These are phyloP conservation scores for Microascus cirrosus DNA, from an alignment of 2,329 filamentous ascomycete genomes.

Conservation along the genomic window DNA sequence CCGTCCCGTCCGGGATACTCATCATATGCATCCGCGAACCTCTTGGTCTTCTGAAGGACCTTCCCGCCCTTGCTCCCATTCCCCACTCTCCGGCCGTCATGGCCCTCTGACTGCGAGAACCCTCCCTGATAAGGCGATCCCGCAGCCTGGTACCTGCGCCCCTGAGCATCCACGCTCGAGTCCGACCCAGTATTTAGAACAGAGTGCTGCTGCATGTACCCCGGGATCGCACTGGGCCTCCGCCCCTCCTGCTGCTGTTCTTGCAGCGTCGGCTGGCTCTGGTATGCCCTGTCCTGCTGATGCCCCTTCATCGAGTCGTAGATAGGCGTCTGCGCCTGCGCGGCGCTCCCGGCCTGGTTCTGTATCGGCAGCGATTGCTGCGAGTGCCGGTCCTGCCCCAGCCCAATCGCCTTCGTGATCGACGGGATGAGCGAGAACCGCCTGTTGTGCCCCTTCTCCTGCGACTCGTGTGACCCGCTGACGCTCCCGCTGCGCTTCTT, in stretches of 20 bases:
- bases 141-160: conserved; percentile 18
- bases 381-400: conserved; percentile 36
- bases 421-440: conserved; percentile 63
- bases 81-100: conserved; percentile 25
- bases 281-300: not conserved
- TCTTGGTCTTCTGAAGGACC: conserved; percentile 73
- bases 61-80: conserved; percentile 27
- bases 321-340: conserved; percentile 3
- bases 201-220: conserved; percentile 29
- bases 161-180: conserved; percentile 37
- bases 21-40: conserved; percentile 84
- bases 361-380: conserved; percentile 38
- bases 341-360: not conserved
- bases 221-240: conserved; percentile 30
- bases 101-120: conserved; percentile 29
- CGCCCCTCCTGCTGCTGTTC: conserved; percentile 13
- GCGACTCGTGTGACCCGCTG: conserved; percentile 40
- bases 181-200: conserved; percentile 41
- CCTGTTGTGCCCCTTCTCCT: conserved; percentile 42
- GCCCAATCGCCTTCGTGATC: conserved; percentile 51
- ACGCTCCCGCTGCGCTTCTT: conserved; percentile 64
- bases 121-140: conserved; percentile 27
- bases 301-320: conserved; percentile 2
- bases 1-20: conserved; percentile 59
- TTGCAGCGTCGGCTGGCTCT: not conserved